A percentile compares a stretch with the other conserved stretches of the same genome.
Evolutionary conservation across 768 basidiomycete genomes (phyloP).

Genomic region (Lepiota brunneoincarnata): DNA sequence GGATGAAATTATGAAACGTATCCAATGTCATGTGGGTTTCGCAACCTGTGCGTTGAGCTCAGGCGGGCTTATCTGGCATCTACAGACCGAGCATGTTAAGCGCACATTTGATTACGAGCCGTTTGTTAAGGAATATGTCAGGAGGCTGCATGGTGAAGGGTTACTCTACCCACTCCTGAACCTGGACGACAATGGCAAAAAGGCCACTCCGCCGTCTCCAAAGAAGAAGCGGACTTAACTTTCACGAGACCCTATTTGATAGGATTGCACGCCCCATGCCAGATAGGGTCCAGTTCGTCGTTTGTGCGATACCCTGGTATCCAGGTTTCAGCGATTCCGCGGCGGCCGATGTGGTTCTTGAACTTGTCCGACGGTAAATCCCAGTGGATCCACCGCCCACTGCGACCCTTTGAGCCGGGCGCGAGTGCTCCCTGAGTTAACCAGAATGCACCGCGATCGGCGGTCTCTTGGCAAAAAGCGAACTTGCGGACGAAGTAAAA

Average conservation of each 20-base stretch:
- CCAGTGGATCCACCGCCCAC: too few relatives aligned
- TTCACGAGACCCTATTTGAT: too few relatives aligned
- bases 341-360: background rate
- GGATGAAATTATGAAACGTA: conserved; percentile 47
- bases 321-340: too few relatives aligned
- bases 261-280: too few relatives aligned
- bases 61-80: background rate
- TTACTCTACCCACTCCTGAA: conserved; percentile 42
- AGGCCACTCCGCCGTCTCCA: conserved; percentile 11
- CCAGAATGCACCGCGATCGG: background rate
- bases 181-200: conserved; percentile 31
- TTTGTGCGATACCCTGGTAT: background rate
- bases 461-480: background rate
- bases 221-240: conserved; percentile 2
- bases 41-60: background rate
- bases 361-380: background rate
- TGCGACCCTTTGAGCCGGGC: too few relatives aligned
- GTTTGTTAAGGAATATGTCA: conserved; percentile 48
- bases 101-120: conserved; percentile 65
- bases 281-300: background rate
- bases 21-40: conserved; percentile 40
- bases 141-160: conserved; percentile 42
- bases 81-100: conserved; percentile 53
- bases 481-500: background rate
- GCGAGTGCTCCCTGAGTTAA: too few relatives aligned